Conservation (phyloP, 225 moss, liverwort and hornwort species). For the Sphagnum contortum region DNA sequence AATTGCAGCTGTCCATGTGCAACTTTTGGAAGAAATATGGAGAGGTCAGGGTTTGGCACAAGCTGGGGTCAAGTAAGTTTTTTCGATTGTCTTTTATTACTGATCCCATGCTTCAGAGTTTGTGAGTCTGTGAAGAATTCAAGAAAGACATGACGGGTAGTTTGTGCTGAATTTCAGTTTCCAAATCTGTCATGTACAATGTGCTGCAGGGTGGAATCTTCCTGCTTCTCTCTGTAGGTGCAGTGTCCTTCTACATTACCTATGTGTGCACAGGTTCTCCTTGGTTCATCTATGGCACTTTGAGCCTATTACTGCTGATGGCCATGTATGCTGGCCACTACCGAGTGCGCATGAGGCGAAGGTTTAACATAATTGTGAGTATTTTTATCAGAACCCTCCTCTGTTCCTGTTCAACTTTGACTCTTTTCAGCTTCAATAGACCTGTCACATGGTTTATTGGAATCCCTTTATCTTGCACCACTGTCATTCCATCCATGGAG, state of each 20-base stretch:
- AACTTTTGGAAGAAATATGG: conserved; percentile 59
- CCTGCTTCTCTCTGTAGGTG: conserved; percentile 34
- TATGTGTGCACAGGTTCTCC: conserved; percentile 48
- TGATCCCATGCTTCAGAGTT: neutral
- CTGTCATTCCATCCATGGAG: neutral
- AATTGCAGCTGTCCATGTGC: conserved; percentile 52
- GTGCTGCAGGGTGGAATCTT: conserved; percentile 46
- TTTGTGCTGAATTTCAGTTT: neutral
- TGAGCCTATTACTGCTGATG: conserved; percentile 26
- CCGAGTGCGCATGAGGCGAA: conserved; percentile 45
- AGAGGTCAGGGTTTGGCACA: conserved; percentile 58
- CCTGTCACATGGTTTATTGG: neutral
- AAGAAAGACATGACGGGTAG: neutral
- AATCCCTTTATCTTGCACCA: neutral
- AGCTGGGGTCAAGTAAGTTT: conserved; percentile 50
- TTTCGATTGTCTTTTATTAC: neutral
- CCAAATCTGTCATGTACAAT: conserved; percentile 2
- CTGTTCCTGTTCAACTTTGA: neutral
- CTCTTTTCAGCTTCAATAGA: neutral
- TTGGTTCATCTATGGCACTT: conserved; percentile 47
- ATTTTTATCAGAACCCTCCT: neutral
- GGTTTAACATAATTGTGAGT: conserved; percentile 56
- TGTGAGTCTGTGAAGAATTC: neutral
- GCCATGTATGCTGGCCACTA: conserved; percentile 51
- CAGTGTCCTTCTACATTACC: conserved; percentile 42